Percentiles rank a stretch among this genome's conserved stretches.
Evolutionary conservation across 1,284 basidiomycete genomes (phyloP).

Genomic region (Inonotus obliquus): DNA sequence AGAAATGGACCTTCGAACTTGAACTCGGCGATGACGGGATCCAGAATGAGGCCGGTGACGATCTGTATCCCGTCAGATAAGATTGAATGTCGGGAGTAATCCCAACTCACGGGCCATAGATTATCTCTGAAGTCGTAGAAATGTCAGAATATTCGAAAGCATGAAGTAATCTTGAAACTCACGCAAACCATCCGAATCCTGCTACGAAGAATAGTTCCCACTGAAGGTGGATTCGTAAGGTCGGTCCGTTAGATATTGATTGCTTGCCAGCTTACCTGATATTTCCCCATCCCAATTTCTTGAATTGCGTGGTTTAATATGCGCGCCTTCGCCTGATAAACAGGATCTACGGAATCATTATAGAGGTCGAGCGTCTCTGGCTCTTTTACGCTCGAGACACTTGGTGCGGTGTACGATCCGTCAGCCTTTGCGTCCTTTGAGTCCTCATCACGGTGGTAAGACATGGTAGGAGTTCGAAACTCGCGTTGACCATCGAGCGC

Average conservation of each 20-base stretch:
- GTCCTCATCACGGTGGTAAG: background rate
- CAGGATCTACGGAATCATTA: constrained; percentile 45
- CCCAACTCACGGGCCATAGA: constrained; percentile 52
- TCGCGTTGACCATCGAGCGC: background rate
- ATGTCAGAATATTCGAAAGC: constrained; percentile 5
- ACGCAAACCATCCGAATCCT: constrained; percentile 70
- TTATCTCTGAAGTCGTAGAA: constrained; percentile 42
- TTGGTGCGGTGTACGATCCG: background rate
- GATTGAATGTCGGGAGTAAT: constrained; percentile 3
- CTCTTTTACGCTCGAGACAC: background rate
- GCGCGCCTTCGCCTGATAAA: constrained; percentile 53
- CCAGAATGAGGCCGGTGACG: constrained; percentile 51
- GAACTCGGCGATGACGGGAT: constrained; percentile 53
- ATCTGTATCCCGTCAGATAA: constrained; percentile 30
- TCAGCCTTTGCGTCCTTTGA: background rate
- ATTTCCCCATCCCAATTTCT: constrained; percentile 63
- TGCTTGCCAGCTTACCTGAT: constrained; percentile 44
- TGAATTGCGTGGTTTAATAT: constrained; percentile 54
- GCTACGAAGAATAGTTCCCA: constrained; percentile 52
- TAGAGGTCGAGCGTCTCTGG: constrained; percentile 14
- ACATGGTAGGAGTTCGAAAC: background rate
- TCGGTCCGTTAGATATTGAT: background rate
- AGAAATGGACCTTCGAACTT: constrained; percentile 47
- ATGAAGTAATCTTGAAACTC: constrained; percentile 27
- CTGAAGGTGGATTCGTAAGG: constrained; percentile 24